Evolutionary conservation across 495 filamentous ascomycete genomes (phyloP), one percentile per base, ranked within the genome.

Genomic region (Penicillium egyptiacum): DNA sequence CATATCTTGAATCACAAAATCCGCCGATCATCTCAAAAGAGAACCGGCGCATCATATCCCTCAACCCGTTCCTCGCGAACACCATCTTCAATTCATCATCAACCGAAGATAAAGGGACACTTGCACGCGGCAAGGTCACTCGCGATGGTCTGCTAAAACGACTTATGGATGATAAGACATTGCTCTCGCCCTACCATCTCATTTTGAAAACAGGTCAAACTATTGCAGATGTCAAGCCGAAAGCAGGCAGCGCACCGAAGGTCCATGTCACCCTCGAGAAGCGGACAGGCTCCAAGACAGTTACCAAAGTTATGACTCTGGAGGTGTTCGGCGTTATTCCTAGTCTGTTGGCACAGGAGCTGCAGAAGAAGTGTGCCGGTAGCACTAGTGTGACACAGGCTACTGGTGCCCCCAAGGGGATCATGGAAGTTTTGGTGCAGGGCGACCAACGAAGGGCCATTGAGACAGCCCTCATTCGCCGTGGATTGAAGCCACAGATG

Each of bases 401-500:
- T 44, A 75, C 71, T 9, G 87, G 86, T 5, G 83, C 83, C 12
- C 81, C 85, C 56, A 82, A 81, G 63, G 83, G 82, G 2, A 74
- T 88, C 0, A 84, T 88, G 83, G 87, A 90, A 68, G 80, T 90
- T 33, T 72, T 86, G 71, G 81, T 89, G 2, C 87, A 90, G 65
- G 87, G 87, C 8, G 84, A 86, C 58, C 86, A 89, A 72, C 77
- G 79, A 39, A 78, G 82, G 55, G 81, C 75, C 4, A 75, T 90
- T 35, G 71, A 84, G 31, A 81, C 75, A 62, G 86, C 84, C 31
- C 69, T 90, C 61, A 76, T 79, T 49, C 80, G 77, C 63, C 78
- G 86, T 44, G 87, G 87, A 1, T 65, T 90, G 37, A 72, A 68
- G 47, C 70, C 68, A 46, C 75, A 79, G 53, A 86, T 83, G 83